Percentiles rank a stretch among this genome's conserved stretches.
Evolutionary conservation across 2,329 filamentous ascomycete genomes (phyloP).

Genomic region (Sporothrix variecibatus): DNA sequence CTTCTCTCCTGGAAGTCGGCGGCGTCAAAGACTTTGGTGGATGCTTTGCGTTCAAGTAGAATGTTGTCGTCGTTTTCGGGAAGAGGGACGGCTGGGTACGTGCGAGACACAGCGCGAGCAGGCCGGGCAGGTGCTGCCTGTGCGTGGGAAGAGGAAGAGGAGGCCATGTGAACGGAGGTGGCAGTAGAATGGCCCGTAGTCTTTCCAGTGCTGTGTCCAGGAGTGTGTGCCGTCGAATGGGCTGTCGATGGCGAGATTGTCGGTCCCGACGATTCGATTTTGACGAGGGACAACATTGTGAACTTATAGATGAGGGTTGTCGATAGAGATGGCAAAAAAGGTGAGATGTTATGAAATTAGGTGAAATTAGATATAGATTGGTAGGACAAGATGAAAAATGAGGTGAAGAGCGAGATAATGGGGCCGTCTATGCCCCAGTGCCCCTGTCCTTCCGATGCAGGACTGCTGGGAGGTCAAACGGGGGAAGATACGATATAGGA

Average conservation of each 20-base stretch:
- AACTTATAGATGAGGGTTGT: not conserved
- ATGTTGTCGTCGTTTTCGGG: constrained; percentile 29
- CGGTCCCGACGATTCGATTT: constrained; percentile 33
- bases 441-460: not conserved
- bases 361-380: not conserved
- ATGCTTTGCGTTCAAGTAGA: constrained; percentile 5
- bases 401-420: not conserved
- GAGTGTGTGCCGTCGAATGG: constrained; percentile 30
- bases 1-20: constrained; percentile 54
- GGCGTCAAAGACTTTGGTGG: constrained; percentile 29
- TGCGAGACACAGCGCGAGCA: constrained; percentile 40
- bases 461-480: not conserved
- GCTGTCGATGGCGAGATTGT: constrained; percentile 20
- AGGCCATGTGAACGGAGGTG: not conserved
- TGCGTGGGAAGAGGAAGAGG: not conserved
- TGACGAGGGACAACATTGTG: constrained; percentile 26
- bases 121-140: not conserved
- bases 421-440: not conserved
- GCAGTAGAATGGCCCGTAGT: not conserved
- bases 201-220: constrained; percentile 37
- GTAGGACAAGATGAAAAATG: not conserved
- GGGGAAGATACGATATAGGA: not conserved
- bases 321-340: not conserved
- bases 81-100: constrained; percentile 44
- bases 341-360: not conserved